Base-by-base conservation (phyloP, 441 rosid species). In the Croton laevigatus region DNA sequence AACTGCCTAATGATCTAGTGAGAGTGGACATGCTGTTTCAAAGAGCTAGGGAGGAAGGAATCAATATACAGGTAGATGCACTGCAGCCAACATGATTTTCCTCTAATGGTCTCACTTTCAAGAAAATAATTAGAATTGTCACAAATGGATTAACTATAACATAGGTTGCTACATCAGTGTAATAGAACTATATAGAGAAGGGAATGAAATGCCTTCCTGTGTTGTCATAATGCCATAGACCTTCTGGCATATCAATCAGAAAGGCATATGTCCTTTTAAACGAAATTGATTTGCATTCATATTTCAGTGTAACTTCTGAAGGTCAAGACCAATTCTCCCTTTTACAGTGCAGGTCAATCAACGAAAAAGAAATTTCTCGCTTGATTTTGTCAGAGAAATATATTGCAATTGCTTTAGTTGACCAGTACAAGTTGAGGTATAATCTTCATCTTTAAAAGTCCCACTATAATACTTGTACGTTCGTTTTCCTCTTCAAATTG, bases 271-370 rank as follows among this genome's bases (percentile, higher is more conserved):
- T 53, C 11, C 11, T 27, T 1, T 2, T 19, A 16, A 3, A 16
- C 6, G 10, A 51, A 46, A 14, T 44, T 59, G 45, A 17, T 59
- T 27, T 58, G 9, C n/a, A 5, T 59, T 45, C 57, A 59, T 61
- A 38, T 32, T 49, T 27, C 34, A n/a, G 27, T 69, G 16, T 42
- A 46, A 10, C 17, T 44, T 52, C 23, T 59, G 61, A 68, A 55
- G 67, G 62, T 67, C 65, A 45, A 59, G 75, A 65, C 67, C 70
- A 71, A 80, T 75, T 70, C 76, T 63, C 81, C 70, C 76, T 62
- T 83, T 78, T 80, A 86, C 97, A 94, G 99, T 88, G 91, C 93
- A 88, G 97, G 78, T 88, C 98, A 59, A 81, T 95, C 75, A 73
- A 71, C 60, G 83, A 81, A 73, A 80, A 82, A 65, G 94, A 92